Evolutionary conservation across 805 yeast species (phyloP), one percentile per base, ranked within the genome.

Genomic region (Metschnikowia vanudenii): DNA sequence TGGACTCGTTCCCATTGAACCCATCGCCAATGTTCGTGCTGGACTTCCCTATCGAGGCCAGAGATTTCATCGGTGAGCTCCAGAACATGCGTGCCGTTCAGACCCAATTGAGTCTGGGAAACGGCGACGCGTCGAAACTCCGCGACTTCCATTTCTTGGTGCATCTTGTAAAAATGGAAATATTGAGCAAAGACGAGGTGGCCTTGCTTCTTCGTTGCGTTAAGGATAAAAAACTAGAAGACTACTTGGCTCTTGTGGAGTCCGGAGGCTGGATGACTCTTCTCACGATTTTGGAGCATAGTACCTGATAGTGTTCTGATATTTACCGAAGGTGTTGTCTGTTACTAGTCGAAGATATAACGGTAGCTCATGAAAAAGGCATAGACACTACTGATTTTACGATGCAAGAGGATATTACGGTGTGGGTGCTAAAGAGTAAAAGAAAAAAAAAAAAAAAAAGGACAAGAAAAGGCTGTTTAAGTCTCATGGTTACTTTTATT

Each of bases 1-100:
- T 95, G 4, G 98, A 94, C 64, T 97, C 98, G 2, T 92, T 94
- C 76, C 96, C 96, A 1, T 79, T 82, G 51, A 69, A 73, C 0
- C 75, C 82, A 0, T 60, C 53, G 4, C 82, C 88, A 2, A 53
- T 70, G 50, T 85, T 87, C 64, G 58, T 74, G 0, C 62, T 60
- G 29, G 63, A 67, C 3, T 91, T 88, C 69, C 82, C 94, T 1
- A 79, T 91, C 62, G 96, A 88, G 55, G 85, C 91, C 61, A 73
- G 98, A 45, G 86, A 79, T 45, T 82, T 81, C 37, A 62, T 87
- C 58, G 95, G 96, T 1, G 81, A 80, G 17, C 71, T 83, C 1
- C 96, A 88, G 59, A 88, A 85, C 51, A 73, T 85, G 52, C 57
- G 63, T 5, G 78, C 77, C 40, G 65, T 88, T 37, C 75, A 74